Base-by-base conservation (phyloP, 78 protist species). In the Dictyostelium capitatum region DNA sequence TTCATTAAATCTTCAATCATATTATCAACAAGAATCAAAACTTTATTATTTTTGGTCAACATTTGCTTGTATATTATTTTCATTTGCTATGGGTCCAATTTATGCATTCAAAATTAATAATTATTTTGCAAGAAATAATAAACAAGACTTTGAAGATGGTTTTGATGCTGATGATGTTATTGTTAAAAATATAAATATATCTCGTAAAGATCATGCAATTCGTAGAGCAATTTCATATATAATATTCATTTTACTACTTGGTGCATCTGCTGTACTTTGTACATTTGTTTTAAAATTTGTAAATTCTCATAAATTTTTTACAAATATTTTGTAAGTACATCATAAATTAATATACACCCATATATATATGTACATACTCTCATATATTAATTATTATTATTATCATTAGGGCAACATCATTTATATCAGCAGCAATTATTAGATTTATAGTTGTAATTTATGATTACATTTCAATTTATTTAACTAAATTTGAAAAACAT, bases 401-500 rank as follows among this genome's bases (percentile, higher is more conserved):
- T n/a, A n/a, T n/a, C 11, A 70, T 8, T 70, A 70, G 83, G 14
- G 67, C 83, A 19, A 82, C 89, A 19, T 89, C 95, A 74, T 53
- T 81, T 20, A 72, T 89, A 9, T 74, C 83, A 46, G 77, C 95
- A 3, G 15, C 67, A n/a, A 57, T 89, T 17, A 50, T 89, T 54
- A 72, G 90, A 74, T 20, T 89, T 32, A 67, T 91, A 6, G 81
- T 75, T 75, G 74, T 91, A 28, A 81, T 81, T 65, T 91, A 83
- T 47, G 90, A 81, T 19, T 62, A 67, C 12, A 32, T 91, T 9
- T 81, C 87, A 54, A n/a, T 54, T 19, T 80, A 80, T 74, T 50
- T 91, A 53, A 91, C 95, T 28, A 41, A 25, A n/a, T 82, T 91
- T 25, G 95, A 91, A 82, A 54, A 41, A 19, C 95, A 91, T 64